Evolutionary conservation across 306 rosid species (phyloP).

Genomic region (Medicago ruthenica): DNA sequence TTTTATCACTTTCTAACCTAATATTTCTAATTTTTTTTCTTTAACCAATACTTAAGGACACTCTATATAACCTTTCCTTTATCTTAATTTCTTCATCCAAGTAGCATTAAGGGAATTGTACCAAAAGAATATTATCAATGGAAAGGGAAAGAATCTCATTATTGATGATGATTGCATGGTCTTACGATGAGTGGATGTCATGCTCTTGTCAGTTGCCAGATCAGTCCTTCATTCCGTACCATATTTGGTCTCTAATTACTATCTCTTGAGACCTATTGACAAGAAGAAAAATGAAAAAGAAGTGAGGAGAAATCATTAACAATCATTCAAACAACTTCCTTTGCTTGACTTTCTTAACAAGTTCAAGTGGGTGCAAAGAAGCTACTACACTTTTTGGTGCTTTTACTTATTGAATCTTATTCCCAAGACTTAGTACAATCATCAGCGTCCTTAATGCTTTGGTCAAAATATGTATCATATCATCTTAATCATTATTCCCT

Average conservation of each 20-base stretch:
- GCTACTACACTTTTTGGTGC: constrained; percentile 36
- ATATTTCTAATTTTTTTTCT: too few relatives aligned
- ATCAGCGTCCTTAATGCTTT: background rate
- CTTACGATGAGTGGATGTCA: constrained; percentile 41
- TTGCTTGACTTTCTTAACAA: constrained; percentile 29
- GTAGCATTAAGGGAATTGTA: too few relatives aligned
- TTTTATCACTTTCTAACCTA: too few relatives aligned
- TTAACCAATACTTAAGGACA: too few relatives aligned
- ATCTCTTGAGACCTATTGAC: constrained; percentile 12
- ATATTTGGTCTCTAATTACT: constrained; percentile 27
- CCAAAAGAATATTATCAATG: background rate
- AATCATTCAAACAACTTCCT: constrained; percentile 37
- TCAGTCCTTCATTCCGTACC: constrained; percentile 30
- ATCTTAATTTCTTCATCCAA: too few relatives aligned
- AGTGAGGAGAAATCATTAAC: constrained; percentile 35
- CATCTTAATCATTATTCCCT: background rate
- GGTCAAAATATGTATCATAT: constrained; percentile 30
- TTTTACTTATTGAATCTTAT: constrained; percentile 1
- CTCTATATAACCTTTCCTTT: too few relatives aligned
- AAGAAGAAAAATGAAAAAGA: background rate
- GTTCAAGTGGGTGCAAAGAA: constrained; percentile 29
- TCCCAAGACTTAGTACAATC: constrained; percentile 30
- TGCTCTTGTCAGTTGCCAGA: constrained; percentile 38
- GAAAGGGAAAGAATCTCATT: constrained; percentile 34
- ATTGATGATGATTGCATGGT: constrained; percentile 38